Percentiles rank a stretch among this genome's conserved stretches.
Evolutionary conservation across 129 eudicot species (phyloP).

Genomic region (Sambucus nigra): DNA sequence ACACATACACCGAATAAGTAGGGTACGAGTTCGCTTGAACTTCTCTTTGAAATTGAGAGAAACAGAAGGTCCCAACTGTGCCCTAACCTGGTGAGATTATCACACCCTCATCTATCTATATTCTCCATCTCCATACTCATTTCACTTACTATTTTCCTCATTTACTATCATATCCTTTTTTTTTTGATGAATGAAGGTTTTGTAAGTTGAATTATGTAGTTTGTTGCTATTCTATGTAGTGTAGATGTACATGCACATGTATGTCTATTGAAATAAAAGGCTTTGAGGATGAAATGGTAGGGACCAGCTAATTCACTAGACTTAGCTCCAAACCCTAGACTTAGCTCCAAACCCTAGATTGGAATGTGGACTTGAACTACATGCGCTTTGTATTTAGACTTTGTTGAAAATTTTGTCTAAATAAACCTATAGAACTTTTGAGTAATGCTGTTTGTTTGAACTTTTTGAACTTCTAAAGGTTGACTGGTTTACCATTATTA

Average conservation of each 20-base stretch:
- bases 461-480: too few relatives aligned
- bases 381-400: background rate
- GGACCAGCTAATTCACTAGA: background rate
- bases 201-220: too few relatives aligned
- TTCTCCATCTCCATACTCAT: background rate
- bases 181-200: background rate
- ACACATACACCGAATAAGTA: too few relatives aligned
- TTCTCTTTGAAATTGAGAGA: too few relatives aligned
- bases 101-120: background rate
- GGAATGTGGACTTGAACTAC: background rate
- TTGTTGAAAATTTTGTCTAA: background rate
- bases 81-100: too few relatives aligned
- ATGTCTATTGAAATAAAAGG: background rate
- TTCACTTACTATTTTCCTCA: too few relatives aligned
- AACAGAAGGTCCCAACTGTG: background rate
- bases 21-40: too few relatives aligned
- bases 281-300: background rate
- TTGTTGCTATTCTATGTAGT: background rate
- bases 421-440: background rate
- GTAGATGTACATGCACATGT: background rate
- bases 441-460: too few relatives aligned
- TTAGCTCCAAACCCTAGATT: background rate
- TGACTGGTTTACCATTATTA: background rate
- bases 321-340: background rate
- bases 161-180: background rate